Evolutionary conservation across 2,329 filamentous ascomycete species (phyloP), one percentile per base, ranked within the genome.

Genomic region (Grosmannia serpens): DNA sequence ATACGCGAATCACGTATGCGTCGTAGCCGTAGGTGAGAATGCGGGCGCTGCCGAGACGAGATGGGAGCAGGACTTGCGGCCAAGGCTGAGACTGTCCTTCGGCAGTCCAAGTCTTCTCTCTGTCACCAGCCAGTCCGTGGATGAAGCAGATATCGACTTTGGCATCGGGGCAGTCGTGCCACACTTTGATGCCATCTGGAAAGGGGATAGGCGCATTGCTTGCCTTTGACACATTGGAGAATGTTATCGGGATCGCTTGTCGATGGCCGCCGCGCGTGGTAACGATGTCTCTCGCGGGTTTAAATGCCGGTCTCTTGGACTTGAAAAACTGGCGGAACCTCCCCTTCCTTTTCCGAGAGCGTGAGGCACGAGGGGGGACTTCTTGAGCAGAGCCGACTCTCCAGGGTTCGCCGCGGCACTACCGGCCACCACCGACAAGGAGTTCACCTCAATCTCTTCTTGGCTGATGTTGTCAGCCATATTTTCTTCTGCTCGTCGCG

Each of bases 11-110:
- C 0, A 71, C 55, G 27, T 70, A 67, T n/a, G 69, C 68, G 35
- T 73, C 67, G 60, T 76, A 76, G 20, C 73, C 73, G 33, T 69
- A 75, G 0, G 71, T 71, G 24, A 75, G 65, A 5, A 75, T 64
- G 17, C 72, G 69, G 22, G 70, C 69, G 1, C 60, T 67, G 1
- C 57, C 51, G 33, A 74, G 59, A 56, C 66, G 64, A 0, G 51
- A 24, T 1, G 70, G 65, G 0, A 75, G 66, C 24, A 75, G 63
- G 0, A 62, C 62, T 56, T 66, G 49, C 0, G 70, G 71, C 72
- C 73, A 75, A 2, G 71, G 69, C n/a, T 53, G 53, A 9, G 47
- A 24, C 20, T 63, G 62, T 3, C 64, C 66, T 0, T 62, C 44
- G 7, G 67, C 68, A 9, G 68, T 73, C 74, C 73, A 76, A 3